Percentiles rank a stretch among this genome's conserved stretches.
Conservation (phyloP, 2,329 filamentous ascomycete genomes). For the Aschersonia sp. region DNA sequence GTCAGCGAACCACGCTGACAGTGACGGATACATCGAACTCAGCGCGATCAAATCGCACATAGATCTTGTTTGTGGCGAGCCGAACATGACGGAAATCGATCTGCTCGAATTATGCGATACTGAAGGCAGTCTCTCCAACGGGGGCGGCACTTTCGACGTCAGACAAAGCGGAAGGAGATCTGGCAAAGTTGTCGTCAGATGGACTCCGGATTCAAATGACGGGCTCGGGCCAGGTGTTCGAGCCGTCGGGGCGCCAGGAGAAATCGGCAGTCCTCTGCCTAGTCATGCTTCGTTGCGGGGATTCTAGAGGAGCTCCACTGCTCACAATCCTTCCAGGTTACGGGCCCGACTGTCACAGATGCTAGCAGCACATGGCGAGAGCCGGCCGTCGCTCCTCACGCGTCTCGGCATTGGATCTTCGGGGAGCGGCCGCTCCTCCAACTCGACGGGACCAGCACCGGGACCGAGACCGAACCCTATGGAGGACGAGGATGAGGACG, state of each 20-base stretch:
- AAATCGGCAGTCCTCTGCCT: conserved; percentile 54
- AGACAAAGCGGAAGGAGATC: conserved; percentile 30
- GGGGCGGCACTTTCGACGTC: conserved; percentile 75
- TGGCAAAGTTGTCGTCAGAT: conserved; percentile 32
- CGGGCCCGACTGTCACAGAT: conserved; percentile 7
- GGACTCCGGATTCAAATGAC: conserved; percentile 36
- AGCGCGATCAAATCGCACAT: conserved; percentile 51
- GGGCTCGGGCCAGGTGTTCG: conserved; percentile 24
- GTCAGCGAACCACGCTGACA: conserved; percentile 20
- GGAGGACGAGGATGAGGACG: no score
- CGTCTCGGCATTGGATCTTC: no score
- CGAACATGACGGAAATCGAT: conserved; percentile 38
- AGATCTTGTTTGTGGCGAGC: conserved; percentile 34
- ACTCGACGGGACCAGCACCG: no score
- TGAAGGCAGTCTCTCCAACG: conserved; percentile 72
- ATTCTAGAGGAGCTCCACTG: conserved; percentile 14
- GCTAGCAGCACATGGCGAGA: neutral
- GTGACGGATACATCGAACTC: conserved; percentile 57
- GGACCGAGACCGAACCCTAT: no score
- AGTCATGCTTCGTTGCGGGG: conserved; percentile 24
- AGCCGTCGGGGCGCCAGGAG: conserved; percentile 43
- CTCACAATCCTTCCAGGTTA: neutral
- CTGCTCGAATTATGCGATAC: conserved; percentile 80
- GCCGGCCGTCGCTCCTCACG: no score
- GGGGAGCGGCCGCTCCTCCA: no score